Base-by-base conservation (phyloP, 2,329 filamentous ascomycete species). In the Chaetomium olivaceum region DNA sequence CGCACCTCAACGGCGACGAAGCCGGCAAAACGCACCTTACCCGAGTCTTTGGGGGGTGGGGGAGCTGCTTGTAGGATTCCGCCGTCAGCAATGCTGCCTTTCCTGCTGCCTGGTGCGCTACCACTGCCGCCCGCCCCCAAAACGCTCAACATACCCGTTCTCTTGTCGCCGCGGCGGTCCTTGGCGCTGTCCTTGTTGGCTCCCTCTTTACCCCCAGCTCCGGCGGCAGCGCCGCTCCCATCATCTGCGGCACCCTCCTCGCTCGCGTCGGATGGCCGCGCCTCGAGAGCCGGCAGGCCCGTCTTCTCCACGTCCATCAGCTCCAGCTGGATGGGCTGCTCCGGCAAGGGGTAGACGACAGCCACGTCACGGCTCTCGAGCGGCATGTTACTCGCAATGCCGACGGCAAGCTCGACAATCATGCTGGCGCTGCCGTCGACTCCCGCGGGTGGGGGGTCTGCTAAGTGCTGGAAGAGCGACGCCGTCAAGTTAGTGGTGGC, bases 381-480 rank as follows among this genome's bases (percentile, higher is more conserved):
- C 0, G 95, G 94, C 55, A 98, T 80, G 75, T 97, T 96, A 65
- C 89, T 86, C 0, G 91, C 88, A 69, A 99, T 93, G 67, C 89
- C 90, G 33, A 98, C 86, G 0, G 93, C 92, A 59, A 98, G 84
- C 78, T 97, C 93, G 62, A 97, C 85, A 76, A 99, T 98, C 88
- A 95, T 96, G 62, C 89, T 89, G 2, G 93, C 91, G 68, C 92
- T 93, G 60, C 92, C 93, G 70, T 94, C 89, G n/a, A 98, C 85
- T 9, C 93, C 93, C 1, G 88, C 79, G 0, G 92, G 91, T 0
- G 91, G 85, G 1, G 93, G 92, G 12, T 91, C 90, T 64, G 87
- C 84, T 58, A 98, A 82, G 73, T 91, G 88, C 73, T 90, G 87
- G 67, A 89, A 88, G 39, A 99, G 79, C 33, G 85, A 87, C 4